phyloP scores from a whole-genome alignment of 2,329 filamentous ascomycete genomes.

The Botrytis elliptica region DNA sequence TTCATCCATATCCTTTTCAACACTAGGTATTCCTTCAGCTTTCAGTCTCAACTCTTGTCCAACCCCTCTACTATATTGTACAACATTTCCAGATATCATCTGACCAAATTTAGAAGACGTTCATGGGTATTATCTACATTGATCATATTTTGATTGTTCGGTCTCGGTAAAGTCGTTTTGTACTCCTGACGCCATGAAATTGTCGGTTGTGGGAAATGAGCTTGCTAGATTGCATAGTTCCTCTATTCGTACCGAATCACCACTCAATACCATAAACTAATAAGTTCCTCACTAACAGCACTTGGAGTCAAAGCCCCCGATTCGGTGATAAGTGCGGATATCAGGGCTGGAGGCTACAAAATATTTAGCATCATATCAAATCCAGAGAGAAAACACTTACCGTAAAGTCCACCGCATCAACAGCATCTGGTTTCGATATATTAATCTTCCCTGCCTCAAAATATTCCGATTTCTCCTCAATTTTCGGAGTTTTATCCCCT shows the following conservation, averaged over 20 bases:
- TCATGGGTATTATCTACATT: constrained; percentile 6
- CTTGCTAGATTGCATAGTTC: not conserved
- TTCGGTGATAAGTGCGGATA: constrained; percentile 74
- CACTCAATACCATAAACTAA: constrained; percentile 43
- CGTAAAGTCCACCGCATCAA: constrained; percentile 67
- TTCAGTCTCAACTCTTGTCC: not conserved
- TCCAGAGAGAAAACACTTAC: constrained; percentile 43
- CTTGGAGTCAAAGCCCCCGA: constrained; percentile 68
- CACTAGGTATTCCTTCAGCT: not conserved
- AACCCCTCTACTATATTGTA: not conserved
- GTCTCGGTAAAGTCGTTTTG: not conserved
- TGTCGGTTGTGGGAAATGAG: not conserved
- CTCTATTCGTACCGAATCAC: not conserved
- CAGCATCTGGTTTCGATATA: constrained; percentile 34
- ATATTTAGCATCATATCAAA: constrained; percentile 32
- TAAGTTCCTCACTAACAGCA: constrained; percentile 68
- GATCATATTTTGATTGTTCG: not conserved
- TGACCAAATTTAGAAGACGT: not conserved
- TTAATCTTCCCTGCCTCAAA: constrained; percentile 28
- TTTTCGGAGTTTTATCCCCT: constrained; percentile 28
- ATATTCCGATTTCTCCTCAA: constrained; percentile 32
- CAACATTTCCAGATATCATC: not conserved
- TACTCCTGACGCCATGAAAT: constrained; percentile 10
- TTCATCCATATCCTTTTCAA: not conserved
- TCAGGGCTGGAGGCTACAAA: constrained; percentile 61